These are phyloP conservation scores for Rhodomyrtus tomentosa DNA, from an alignment of 345 rosid species.

Conservation along the genomic window DNA sequence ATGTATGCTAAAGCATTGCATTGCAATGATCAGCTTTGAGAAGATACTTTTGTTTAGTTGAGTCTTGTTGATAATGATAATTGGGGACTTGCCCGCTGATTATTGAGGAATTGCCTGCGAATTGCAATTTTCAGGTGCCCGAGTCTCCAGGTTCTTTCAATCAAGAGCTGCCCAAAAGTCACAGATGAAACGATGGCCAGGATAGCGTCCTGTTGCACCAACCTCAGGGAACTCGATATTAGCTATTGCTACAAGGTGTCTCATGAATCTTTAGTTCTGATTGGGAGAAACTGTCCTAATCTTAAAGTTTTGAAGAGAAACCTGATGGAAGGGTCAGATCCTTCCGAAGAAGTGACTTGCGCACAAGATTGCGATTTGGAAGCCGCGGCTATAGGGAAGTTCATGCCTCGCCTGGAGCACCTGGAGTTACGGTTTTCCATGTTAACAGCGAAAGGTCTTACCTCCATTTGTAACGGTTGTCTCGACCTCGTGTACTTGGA, in stretches of 20 bases:
- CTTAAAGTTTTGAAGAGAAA: conserved; percentile 55
- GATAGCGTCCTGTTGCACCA: conserved; percentile 47
- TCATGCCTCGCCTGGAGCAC: conserved; percentile 41
- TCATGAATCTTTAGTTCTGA: conserved; percentile 38
- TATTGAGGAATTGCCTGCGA: neutral
- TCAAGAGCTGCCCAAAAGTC: conserved; percentile 51
- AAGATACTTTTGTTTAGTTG: neutral
- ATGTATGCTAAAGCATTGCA: neutral
- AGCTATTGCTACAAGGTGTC: conserved; percentile 80
- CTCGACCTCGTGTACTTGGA: conserved; percentile 48
- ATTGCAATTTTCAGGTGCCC: conserved; percentile 36
- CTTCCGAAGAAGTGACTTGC: conserved; percentile 26
- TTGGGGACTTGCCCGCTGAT: neutral
- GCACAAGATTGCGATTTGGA: conserved; percentile 80
- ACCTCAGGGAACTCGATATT: conserved; percentile 53
- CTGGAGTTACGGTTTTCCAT: conserved; percentile 70
- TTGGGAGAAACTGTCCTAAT: conserved; percentile 64
- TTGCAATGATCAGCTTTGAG: neutral
- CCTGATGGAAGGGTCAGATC: conserved; percentile 61
- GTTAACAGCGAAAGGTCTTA: conserved; percentile 47
- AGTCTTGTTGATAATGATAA: neutral
- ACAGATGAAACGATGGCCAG: conserved; percentile 64
- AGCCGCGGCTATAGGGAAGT: conserved; percentile 55
- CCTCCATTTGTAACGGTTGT: conserved; percentile 53
- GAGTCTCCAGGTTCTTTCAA: conserved; percentile 50